Conservation (phyloP, 2,329 filamentous ascomycete genomes). For the Penicillium sp. region DNA sequence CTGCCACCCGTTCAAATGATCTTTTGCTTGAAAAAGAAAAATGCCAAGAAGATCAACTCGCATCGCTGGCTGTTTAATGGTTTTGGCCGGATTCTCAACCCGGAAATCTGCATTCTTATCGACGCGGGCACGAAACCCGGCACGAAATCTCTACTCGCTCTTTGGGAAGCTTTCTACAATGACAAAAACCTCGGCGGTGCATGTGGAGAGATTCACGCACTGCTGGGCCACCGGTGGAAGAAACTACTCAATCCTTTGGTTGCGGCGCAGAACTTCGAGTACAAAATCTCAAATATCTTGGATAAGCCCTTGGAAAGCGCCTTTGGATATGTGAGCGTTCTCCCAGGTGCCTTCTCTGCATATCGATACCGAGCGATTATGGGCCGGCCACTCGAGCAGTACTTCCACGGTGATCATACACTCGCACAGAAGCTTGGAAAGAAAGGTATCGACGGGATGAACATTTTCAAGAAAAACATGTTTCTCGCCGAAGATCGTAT, state of each 20-base stretch:
- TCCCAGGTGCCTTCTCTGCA: slow-evolving; percentile 9
- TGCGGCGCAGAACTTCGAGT: slow-evolving; percentile 9
- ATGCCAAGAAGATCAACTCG: slow-evolving; percentile 13
- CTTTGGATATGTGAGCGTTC: slow-evolving; percentile 10
- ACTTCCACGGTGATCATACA: slow-evolving; percentile 10
- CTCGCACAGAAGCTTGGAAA: slow-evolving; percentile 10
- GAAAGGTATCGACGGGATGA: slow-evolving; percentile 14
- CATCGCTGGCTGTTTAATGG: slow-evolving; percentile 12
- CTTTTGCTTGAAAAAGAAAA: slow-evolving; percentile 9
- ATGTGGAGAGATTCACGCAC: slow-evolving; percentile 9
- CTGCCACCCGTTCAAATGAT: slow-evolving; percentile 13
- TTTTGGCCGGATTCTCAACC: slow-evolving; percentile 9
- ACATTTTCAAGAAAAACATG: slow-evolving; percentile 15
- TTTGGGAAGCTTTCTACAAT: slow-evolving; percentile 12
- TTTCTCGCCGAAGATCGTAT: slow-evolving; percentile 12
- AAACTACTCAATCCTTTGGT: slow-evolving; percentile 9
- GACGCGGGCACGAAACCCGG: slow-evolving; percentile 10
- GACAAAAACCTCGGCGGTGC: slow-evolving; percentile 10
- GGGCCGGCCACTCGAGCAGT: slow-evolving; percentile 11
- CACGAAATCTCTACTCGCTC: slow-evolving; percentile 1
- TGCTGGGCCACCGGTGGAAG: slow-evolving; percentile 4
- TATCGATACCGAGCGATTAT: slow-evolving; percentile 11
- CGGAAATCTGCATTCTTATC: slow-evolving; percentile 8
- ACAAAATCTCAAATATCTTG: slow-evolving; percentile 9
- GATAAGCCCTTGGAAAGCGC: slow-evolving; percentile 11